A percentile compares a stretch with the other conserved stretches of the same genome.
These are phyloP conservation scores for Colletotrichum horii DNA, from an alignment of 2,329 filamentous ascomycete genomes.

Conservation along the genomic window DNA sequence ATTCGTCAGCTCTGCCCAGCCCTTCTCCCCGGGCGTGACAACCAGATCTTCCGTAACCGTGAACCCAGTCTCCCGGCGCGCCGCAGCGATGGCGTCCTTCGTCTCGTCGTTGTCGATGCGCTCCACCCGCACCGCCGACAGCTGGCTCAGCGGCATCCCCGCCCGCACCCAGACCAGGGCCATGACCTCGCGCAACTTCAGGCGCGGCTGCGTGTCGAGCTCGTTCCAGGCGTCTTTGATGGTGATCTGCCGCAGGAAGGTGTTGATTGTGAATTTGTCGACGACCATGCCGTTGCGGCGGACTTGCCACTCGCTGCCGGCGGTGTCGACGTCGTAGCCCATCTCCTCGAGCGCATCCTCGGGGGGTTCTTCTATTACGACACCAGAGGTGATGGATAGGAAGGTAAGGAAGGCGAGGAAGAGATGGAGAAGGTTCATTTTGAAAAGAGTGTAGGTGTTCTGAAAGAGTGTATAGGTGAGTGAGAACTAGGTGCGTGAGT, in stretches of 20 bases:
- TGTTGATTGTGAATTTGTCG: neutral
- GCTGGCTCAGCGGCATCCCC: neutral
- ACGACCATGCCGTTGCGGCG: neutral
- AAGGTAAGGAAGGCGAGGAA: neutral
- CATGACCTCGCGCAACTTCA: neutral
- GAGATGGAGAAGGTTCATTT: neutral
- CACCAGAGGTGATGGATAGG: neutral
- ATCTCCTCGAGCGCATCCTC: neutral
- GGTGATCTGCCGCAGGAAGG: rapidly evolving
- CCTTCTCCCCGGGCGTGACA: neutral
- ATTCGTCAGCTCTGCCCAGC: neutral
- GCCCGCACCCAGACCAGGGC: neutral
- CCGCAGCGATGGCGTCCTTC: rapidly evolving
- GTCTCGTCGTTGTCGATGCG: neutral
- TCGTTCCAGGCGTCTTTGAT: neutral
- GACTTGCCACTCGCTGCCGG: neutral
- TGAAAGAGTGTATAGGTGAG: neutral
- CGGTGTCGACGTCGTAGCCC: neutral
- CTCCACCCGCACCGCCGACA: neutral
- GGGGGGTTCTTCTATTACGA: neutral
- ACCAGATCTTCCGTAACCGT: neutral
- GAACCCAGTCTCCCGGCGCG: neutral
- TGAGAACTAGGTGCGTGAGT: neutral
- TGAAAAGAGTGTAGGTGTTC: neutral
- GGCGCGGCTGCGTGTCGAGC: neutral